Evolutionary conservation across 768 basidiomycete genomes (phyloP).

Genomic region (Fistulinella prunicolor): DNA sequence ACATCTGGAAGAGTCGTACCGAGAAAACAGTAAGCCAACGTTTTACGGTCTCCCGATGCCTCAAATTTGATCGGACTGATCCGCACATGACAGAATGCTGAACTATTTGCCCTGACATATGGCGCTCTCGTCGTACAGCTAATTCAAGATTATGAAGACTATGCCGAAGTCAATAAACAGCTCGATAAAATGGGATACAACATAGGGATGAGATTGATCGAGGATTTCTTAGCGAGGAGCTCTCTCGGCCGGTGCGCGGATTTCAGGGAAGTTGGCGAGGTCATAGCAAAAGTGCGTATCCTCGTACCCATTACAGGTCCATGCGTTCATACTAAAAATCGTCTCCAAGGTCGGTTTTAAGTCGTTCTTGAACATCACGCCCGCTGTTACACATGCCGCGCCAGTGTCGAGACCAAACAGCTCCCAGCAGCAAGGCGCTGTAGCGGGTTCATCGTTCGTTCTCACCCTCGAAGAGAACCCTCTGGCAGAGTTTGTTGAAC

Average conservation of each 20-base stretch:
- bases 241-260: slow-evolving; percentile 89
- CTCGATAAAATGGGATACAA: slow-evolving; percentile 99
- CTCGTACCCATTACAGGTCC: neutral
- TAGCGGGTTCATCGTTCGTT: slow-evolving; percentile 63
- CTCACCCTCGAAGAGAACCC: slow-evolving; percentile 95
- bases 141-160: slow-evolving; percentile 99
- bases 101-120: slow-evolving; percentile 95
- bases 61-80: slow-evolving; percentile 16
- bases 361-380: slow-evolving; percentile 91
- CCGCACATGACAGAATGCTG: slow-evolving; percentile 75
- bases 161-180: slow-evolving; percentile 91
- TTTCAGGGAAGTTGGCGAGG: slow-evolving; percentile 93
- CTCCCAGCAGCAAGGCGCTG: slow-evolving; percentile 38
- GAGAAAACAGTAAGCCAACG: slow-evolving; percentile 83
- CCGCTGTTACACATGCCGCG: slow-evolving; percentile 68
- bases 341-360: slow-evolving; percentile 87
- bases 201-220: slow-evolving; percentile 93
- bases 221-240: slow-evolving; percentile 94
- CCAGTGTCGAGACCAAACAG: slow-evolving; percentile 50
- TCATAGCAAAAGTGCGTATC: slow-evolving; percentile 78
- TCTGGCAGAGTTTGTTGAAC: slow-evolving; percentile 92
- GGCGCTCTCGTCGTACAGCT: slow-evolving; percentile 97
- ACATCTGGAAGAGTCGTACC: slow-evolving; percentile 90
- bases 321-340: neutral
- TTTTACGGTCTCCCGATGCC: slow-evolving; percentile 8